Conservation (phyloP, 1,284 basidiomycete species). For the Trichosporon coremiiforme region DNA sequence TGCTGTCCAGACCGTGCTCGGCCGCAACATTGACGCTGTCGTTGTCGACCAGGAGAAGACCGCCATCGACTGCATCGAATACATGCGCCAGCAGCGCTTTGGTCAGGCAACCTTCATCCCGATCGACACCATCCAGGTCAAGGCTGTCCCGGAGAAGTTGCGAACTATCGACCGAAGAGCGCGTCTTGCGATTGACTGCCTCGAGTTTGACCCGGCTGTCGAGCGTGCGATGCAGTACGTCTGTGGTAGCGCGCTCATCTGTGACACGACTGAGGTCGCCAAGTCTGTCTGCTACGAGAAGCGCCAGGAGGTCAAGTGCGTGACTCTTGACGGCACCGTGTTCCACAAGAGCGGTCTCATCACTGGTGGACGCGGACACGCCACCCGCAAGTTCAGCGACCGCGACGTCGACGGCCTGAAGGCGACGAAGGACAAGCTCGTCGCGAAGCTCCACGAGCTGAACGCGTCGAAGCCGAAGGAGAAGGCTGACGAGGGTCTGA, state of each 20-base stretch:
- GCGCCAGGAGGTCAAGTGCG: conserved; percentile 93
- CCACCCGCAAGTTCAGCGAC: conserved; percentile 86
- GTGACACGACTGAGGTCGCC: conserved; percentile 91
- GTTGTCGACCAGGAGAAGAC: conserved; percentile 96
- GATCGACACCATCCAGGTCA: conserved; percentile 91
- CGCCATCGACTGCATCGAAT: conserved; percentile 98
- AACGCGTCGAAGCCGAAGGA: conserved; percentile 76
- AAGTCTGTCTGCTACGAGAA: conserved; percentile 89
- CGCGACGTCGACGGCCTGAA: conserved; percentile 82
- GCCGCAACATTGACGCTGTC: conserved; percentile 91
- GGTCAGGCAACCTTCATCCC: conserved; percentile 98
- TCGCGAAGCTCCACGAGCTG: conserved; percentile 78
- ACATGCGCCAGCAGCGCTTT: conserved; percentile 89
- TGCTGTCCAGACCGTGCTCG: conserved; percentile 94
- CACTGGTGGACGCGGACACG: conserved; percentile 85
- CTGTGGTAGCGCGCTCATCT: conserved; percentile 91
- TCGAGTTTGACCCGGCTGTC: conserved; percentile 80
- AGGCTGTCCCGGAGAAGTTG: conserved; percentile 91
- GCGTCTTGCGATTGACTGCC: conserved; percentile 89
- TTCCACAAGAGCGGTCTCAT: conserved; percentile 98
- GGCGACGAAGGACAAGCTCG: conserved; percentile 72
- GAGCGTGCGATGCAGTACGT: conserved; percentile 95
- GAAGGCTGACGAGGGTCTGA: conserved; percentile 77
- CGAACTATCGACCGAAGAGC: conserved; percentile 89
- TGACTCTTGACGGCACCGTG: conserved; percentile 93